Base-by-base conservation (phyloP, 1,284 basidiomycete genomes). In the Naganishia sp. region DNA sequence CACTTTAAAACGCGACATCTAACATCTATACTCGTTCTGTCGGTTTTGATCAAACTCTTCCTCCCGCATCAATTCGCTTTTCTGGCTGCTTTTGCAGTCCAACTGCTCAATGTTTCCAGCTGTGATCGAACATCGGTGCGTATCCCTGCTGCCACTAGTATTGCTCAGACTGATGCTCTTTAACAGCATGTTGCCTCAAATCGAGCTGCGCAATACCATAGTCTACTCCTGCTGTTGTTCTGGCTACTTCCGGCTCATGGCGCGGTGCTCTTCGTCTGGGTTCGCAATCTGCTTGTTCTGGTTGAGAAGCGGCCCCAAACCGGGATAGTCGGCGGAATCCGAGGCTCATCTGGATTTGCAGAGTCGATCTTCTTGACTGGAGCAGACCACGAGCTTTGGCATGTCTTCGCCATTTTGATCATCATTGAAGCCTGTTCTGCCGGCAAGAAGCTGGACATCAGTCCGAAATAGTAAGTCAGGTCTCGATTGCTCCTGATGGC, bases 31-130 rank as follows among this genome's bases (percentile, higher is more conserved):
- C 72, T 73, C 6, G 59, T 87, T 16, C 82, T 94, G n/a, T 82
- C 88, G 52, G 68, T 85, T 13, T 79, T 88, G 15, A 87, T 93
- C 49, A 84, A 88, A 69, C 72, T 92, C 33, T 80, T 91, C 65
- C 82, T 95, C 23, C 94, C 94, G 0, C 92, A 91, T 84, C 93
- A 96, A 78, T 89, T 94, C 39, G 91, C 89, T 1, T 93, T 90
- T 75, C 83, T 95, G 16, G 86, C 90, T 43, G 87, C 88, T 70
- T 92, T 89, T 84, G 70, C 89, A 16, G 85, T 92, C 48, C 90
- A 94, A 69, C 80, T 92, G 54, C 84, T 71, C 86, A 85, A 48
- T 88, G 87, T 46, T 48, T 63, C 55, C 50, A 63, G 54, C 13
- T 57, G 31, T 45, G 55, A 36, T 55, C 39, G 28, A 57, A 52